A percentile compares a stretch with the other conserved stretches of the same genome.
Conservation (phyloP, 2,329 filamentous ascomycete species). For the Torrubiella hemipterigena region DNA sequence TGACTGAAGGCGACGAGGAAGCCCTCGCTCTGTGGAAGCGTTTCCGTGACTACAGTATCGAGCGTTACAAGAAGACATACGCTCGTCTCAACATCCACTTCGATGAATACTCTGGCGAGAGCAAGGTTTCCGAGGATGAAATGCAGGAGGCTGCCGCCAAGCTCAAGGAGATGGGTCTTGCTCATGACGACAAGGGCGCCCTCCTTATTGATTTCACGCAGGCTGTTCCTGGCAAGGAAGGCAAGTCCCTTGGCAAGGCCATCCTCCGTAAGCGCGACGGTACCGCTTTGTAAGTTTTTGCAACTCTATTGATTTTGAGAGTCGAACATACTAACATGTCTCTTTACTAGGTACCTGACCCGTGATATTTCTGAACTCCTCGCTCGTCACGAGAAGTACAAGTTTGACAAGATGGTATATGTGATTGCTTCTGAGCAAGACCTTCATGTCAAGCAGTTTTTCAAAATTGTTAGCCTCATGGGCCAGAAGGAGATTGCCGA, state of each 20-base stretch:
- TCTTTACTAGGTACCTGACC: slow-evolving; percentile 43
- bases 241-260: slow-evolving; percentile 58
- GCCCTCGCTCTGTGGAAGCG: slow-evolving; percentile 52
- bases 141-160: slow-evolving; percentile 53
- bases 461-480: slow-evolving; percentile 65
- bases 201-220: slow-evolving; percentile 62
- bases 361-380: slow-evolving; percentile 67
- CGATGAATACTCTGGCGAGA: slow-evolving; percentile 65
- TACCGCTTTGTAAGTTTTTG: slow-evolving; percentile 46
- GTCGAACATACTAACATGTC: neutral
- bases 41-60: slow-evolving; percentile 56
- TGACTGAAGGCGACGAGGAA: slow-evolving; percentile 53
- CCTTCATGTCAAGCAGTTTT: slow-evolving; percentile 60
- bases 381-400: slow-evolving; percentile 47
- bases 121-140: slow-evolving; percentile 52
- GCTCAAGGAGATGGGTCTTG: slow-evolving; percentile 52
- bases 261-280: slow-evolving; percentile 64
- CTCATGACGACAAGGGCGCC: slow-evolving; percentile 59
- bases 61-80: slow-evolving; percentile 56
- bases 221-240: slow-evolving; percentile 51
- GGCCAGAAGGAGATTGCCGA: slow-evolving; percentile 54
- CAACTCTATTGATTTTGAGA: neutral
- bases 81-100: slow-evolving; percentile 59
- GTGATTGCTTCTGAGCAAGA: slow-evolving; percentile 64
- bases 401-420: slow-evolving; percentile 72